These are phyloP conservation scores for Bruguiera parviflora DNA, from an alignment of 345 rosid species.

Conservation along the genomic window DNA sequence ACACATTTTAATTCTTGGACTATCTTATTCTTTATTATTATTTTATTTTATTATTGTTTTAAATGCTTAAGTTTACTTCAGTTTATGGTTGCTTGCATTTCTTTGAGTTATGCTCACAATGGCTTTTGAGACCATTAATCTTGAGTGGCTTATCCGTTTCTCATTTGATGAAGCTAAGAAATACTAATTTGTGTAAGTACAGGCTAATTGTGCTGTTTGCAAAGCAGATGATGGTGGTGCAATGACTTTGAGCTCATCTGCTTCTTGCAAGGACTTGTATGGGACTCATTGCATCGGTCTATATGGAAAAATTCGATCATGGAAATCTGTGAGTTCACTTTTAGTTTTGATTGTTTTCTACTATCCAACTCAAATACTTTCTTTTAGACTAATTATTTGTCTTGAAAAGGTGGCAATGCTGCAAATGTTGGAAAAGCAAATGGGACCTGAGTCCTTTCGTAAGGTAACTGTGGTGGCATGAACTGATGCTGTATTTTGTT, in stretches of 20 bases:
- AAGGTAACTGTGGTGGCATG: conserved; percentile 45
- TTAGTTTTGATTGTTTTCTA: conserved; percentile 2
- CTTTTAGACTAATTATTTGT: conserved; percentile 16
- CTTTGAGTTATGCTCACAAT: neutral
- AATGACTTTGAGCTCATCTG: conserved; percentile 69
- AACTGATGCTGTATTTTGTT: conserved; percentile 7
- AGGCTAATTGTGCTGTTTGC: conserved; percentile 96
- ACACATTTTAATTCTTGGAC: neutral
- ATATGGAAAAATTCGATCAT: conserved; percentile 84
- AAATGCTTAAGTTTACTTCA: neutral
- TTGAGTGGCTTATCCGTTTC: no score
- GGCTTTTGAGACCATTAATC: neutral
- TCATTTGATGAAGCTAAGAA: neutral
- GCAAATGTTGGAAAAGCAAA: conserved; percentile 98
- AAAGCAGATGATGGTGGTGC: conserved; percentile 91
- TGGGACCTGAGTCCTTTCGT: conserved; percentile 95
- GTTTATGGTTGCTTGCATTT: neutral
- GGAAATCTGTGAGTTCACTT: conserved; percentile 86
- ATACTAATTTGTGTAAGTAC: conserved; percentile 18
- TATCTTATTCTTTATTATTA: neutral
- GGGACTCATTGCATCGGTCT: conserved; percentile 86
- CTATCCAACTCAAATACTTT: neutral
- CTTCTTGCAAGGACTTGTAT: conserved; percentile 80
- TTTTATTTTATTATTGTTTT: no score
- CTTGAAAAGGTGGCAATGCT: conserved; percentile 74